These are phyloP conservation scores for Trypanosoma rangeli DNA, from an alignment of 208 protist genomes.

Conservation along the genomic window DNA sequence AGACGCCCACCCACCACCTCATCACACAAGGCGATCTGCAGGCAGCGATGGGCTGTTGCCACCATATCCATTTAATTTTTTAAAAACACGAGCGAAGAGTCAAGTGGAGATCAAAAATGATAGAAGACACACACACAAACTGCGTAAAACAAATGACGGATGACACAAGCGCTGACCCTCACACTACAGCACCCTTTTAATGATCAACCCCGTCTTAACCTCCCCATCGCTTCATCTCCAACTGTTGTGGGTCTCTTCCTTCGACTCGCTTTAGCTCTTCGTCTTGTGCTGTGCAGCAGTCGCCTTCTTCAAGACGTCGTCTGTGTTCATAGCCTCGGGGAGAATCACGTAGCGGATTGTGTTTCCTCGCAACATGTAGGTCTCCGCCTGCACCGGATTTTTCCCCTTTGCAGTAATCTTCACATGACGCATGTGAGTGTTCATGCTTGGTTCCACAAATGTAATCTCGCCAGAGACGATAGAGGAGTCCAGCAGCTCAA, in stretches of 20 bases:
- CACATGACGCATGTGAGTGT: slow-evolving; percentile 97
- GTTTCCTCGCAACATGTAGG: slow-evolving; percentile 96
- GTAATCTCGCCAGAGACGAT: slow-evolving; percentile 91
- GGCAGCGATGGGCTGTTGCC: neutral
- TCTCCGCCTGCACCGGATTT: slow-evolving; percentile 95
- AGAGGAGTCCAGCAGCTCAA: slow-evolving; percentile 99
- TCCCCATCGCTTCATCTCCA: neutral
- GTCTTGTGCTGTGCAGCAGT: slow-evolving; percentile 40
- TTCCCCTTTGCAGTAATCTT: slow-evolving; percentile 97
- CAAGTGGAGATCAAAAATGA: neutral
- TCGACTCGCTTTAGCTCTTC: slow-evolving; percentile 6
- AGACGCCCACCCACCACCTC: neutral
- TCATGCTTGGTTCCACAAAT: slow-evolving; percentile 95
- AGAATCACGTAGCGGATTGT: slow-evolving; percentile 98
- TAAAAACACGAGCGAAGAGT: neutral
- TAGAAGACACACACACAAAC: neutral
- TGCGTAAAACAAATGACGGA: neutral
- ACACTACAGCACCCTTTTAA: neutral
- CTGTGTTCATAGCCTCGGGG: slow-evolving; percentile 94
- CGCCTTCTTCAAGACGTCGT: slow-evolving; percentile 89
- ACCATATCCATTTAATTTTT: neutral
- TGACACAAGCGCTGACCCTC: neutral
- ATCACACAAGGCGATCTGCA: neutral
- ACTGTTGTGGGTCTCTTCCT: neutral
- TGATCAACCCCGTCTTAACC: neutral